Percentiles rank a stretch among this genome's conserved stretches.
These are phyloP conservation scores for Aspergillus hiratsukae DNA, from an alignment of 2,329 filamentous ascomycete species.

Conservation along the genomic window DNA sequence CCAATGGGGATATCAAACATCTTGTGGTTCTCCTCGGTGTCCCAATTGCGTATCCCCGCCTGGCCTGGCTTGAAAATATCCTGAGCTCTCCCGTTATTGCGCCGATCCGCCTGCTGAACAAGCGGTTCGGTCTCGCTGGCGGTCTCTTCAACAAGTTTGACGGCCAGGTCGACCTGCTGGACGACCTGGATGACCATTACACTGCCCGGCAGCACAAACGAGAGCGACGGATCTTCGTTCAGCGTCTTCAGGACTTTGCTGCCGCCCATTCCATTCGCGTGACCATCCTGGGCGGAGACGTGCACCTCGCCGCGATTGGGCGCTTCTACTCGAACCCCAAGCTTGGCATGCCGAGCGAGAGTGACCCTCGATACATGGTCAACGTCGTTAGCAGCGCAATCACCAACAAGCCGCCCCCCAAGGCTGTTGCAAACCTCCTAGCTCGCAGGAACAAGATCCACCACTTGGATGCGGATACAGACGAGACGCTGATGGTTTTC, in stretches of 20 bases:
- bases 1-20: conserved; percentile 57
- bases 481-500: conserved; percentile 60
- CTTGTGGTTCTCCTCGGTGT: conserved; percentile 62
- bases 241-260: conserved; percentile 58
- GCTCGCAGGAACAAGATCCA: conserved; percentile 63
- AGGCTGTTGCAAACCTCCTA: conserved; percentile 61
- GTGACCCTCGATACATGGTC: conserved; percentile 60
- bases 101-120: conserved; percentile 83
- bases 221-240: conserved; percentile 70
- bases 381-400: conserved; percentile 63
- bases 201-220: conserved; percentile 87
- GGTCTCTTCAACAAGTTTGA: conserved; percentile 92
- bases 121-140: conserved; percentile 81
- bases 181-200: conserved; percentile 69
- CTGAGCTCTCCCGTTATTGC: conserved; percentile 81
- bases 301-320: conserved; percentile 59
- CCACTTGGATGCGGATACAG: conserved; percentile 57
- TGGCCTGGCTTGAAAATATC: conserved; percentile 96
- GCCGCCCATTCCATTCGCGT: conserved; percentile 54
- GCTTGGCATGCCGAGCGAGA: conserved; percentile 52
- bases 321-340: conserved; percentile 61
- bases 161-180: conserved; percentile 63
- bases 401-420: conserved; percentile 64
- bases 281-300: conserved; percentile 61
- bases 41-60: conserved; percentile 66